Conservation (phyloP, 2,329 filamentous ascomycete species). For the Venturia effusa region DNA sequence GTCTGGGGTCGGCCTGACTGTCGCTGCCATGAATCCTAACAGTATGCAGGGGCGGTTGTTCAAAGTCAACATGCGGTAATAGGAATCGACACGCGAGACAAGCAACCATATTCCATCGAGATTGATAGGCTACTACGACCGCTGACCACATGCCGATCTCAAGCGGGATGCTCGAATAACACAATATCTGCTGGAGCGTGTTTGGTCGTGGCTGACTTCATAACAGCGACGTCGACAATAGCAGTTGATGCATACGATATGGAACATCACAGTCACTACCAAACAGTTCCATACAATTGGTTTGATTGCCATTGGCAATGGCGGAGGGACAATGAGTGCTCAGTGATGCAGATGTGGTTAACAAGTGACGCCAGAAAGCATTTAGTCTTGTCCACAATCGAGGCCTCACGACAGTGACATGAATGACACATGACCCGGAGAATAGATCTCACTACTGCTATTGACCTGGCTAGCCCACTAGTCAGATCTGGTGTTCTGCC, state of each 20-base stretch:
- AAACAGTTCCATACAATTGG: background rate
- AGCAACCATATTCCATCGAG: background rate
- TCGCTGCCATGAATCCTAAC: background rate
- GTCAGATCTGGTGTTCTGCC: background rate
- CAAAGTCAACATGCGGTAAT: background rate
- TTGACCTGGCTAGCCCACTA: background rate
- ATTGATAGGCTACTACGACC: background rate
- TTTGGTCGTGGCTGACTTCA: background rate
- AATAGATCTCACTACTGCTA: slow-evolving; percentile 1
- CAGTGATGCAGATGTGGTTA: background rate
- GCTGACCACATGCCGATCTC: background rate
- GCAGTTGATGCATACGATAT: background rate
- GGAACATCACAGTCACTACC: background rate
- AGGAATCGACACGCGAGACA: background rate
- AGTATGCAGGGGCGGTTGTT: background rate
- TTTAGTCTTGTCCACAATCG: background rate
- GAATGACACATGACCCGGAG: background rate
- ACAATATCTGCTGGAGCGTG: background rate
- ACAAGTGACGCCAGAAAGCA: background rate
- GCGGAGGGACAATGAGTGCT: background rate
- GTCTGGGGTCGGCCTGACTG: background rate
- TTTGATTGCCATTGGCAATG: background rate
- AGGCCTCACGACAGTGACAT: background rate
- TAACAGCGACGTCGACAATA: background rate
- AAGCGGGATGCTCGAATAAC: background rate